Conservation (phyloP, 1,284 basidiomycete genomes). For the Apiotrichum montevideense region DNA sequence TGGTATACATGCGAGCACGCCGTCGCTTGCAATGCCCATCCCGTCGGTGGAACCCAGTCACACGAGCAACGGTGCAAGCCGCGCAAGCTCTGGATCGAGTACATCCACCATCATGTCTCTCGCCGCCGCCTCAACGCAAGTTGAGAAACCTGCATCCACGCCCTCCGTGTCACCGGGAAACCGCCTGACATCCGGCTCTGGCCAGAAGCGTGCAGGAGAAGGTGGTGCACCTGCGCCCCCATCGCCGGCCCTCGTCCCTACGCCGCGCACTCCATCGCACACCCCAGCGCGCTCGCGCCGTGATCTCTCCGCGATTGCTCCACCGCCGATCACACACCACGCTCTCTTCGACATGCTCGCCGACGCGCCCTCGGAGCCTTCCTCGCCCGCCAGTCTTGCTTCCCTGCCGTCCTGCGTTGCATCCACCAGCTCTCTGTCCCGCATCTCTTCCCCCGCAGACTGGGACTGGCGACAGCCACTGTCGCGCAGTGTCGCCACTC, state of each 20-base stretch:
- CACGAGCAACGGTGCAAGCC: not conserved
- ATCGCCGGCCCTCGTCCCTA: not conserved
- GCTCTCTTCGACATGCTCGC: conserved; percentile 16
- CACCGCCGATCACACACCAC: conserved; percentile 3
- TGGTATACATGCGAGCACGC: not conserved
- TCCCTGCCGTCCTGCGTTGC: conserved; percentile 23
- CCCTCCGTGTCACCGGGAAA: not conserved
- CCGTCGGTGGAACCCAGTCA: not conserved
- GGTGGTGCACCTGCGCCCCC: not conserved
- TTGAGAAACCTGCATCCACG: not conserved
- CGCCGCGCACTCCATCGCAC: not conserved
- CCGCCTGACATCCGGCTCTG: too few species aligned
- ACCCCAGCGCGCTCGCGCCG: not conserved
- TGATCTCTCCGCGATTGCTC: not conserved
- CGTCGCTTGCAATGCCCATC: not conserved
- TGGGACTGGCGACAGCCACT: conserved; percentile 12
- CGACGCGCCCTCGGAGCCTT: conserved; percentile 23
- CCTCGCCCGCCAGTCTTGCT: conserved; percentile 28
- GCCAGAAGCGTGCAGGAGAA: too few species aligned
- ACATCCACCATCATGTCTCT: not conserved
- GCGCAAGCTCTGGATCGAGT: not conserved
- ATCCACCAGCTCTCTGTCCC: conserved; percentile 24
- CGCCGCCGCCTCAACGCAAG: not conserved
- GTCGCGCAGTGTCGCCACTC: not conserved
- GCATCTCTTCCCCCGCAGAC: conserved; percentile 22